Percentiles rank a stretch among this genome's conserved stretches.
phyloP scores from a whole-genome alignment of 208 protist species.

The Acanthamoeba pearcei region DNA sequence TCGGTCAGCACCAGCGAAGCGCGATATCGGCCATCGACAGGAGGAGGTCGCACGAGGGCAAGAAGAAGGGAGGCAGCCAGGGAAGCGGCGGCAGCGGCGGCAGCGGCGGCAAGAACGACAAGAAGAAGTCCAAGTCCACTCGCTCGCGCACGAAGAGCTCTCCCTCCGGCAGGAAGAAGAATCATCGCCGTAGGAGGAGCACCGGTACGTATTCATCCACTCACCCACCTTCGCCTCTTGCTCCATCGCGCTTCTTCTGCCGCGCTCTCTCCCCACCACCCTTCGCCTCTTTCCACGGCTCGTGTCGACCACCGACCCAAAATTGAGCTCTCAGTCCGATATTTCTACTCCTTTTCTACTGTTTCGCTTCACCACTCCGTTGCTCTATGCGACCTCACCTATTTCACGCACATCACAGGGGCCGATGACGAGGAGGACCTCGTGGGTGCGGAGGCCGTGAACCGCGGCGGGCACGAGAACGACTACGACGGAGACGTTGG shows the following conservation, averaged over 20 bases:
- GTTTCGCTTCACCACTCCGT: not conserved
- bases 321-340: not conserved
- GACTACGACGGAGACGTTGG: constrained; percentile 22
- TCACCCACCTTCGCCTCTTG: not conserved
- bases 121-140: constrained; percentile 45
- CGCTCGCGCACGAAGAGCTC: constrained; percentile 47
- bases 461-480: not conserved
- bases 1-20: not conserved
- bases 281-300: not conserved
- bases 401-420: not conserved
- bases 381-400: not conserved
- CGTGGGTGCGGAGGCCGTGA: not conserved
- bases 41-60: constrained; percentile 38
- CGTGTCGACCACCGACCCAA: not conserved
- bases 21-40: constrained; percentile 10
- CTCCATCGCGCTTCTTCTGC: not conserved
- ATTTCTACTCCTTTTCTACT: not conserved
- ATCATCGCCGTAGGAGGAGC: constrained; percentile 54
- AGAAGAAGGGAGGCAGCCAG: constrained; percentile 20
- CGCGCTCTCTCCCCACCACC: too few species aligned
- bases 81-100: not conserved
- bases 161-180: constrained; percentile 58
- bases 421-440: constrained; percentile 5
- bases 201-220: not conserved
- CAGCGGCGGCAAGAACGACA: not conserved